Conservation (phyloP, 352 stramenopile species). For the Thalassiosira delicatula region DNA sequence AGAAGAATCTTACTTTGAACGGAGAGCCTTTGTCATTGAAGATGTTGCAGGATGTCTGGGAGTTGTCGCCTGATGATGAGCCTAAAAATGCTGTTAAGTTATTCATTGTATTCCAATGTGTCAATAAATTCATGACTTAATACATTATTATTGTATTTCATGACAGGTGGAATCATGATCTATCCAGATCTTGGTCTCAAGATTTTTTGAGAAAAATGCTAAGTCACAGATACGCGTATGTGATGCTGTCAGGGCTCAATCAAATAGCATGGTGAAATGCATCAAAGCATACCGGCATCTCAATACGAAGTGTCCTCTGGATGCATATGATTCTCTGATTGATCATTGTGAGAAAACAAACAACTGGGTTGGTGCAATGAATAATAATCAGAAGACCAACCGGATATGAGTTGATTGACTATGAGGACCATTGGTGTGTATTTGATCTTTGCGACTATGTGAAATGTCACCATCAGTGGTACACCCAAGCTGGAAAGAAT, state of each 20-base stretch:
- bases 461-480: not conserved
- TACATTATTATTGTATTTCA: too few species aligned
- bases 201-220: not conserved
- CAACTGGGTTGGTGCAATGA: not conserved
- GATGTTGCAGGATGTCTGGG: not conserved
- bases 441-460: not conserved
- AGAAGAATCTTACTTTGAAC: not conserved
- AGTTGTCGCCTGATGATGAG: not conserved
- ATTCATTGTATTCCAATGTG: too few species aligned
- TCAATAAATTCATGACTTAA: too few species aligned
- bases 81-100: not conserved
- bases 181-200: not conserved
- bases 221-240: not conserved
- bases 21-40: not conserved
- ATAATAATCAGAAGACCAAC: not conserved
- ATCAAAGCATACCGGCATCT: not conserved
- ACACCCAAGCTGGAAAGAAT: not conserved
- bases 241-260: not conserved
- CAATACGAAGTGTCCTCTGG: not conserved
- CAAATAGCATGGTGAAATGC: not conserved
- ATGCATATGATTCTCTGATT: not conserved
- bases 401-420: constrained; percentile 2
- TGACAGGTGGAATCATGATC: too few species aligned
- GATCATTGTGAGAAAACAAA: not conserved
- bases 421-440: not conserved